These are phyloP conservation scores for Pseudocercospora crystallina DNA, from an alignment of 2,329 filamentous ascomycete species.

Conservation along the genomic window DNA sequence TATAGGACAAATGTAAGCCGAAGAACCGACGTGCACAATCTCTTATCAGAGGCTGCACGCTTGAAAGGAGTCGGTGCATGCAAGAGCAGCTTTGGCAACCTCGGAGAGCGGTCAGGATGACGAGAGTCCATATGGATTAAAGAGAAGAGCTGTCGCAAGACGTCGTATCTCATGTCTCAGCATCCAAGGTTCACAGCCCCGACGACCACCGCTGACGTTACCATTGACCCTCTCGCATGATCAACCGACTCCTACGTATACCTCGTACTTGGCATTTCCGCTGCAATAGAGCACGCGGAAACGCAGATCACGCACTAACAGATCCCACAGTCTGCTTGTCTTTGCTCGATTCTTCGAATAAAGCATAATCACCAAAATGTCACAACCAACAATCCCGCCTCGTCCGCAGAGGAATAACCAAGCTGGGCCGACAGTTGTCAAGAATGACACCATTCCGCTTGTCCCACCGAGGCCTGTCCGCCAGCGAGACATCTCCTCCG, in stretches of 20 bases:
- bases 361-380: conserved; percentile 3
- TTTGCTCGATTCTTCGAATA: not conserved
- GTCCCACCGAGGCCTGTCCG: conserved; percentile 78
- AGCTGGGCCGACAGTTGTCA: conserved; percentile 42
- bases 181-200: too few species aligned
- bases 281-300: conserved; percentile 7
- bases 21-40: too few species aligned
- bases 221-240: too few species aligned
- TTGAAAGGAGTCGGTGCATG: too few species aligned
- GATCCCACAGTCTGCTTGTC: conserved; percentile 1
- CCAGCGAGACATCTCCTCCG: conserved; percentile 75
- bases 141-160: too few species aligned
- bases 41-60: too few species aligned
- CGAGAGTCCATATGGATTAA: too few species aligned
- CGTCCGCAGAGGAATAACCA: conserved; percentile 56
- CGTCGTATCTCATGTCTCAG: too few species aligned
- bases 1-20: too few species aligned
- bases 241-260: not conserved
- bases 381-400: conserved; percentile 58
- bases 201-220: too few species aligned
- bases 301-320: conserved; percentile 13
- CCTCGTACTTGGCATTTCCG: conserved; percentile 2
- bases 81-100: too few species aligned
- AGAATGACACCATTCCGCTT: conserved; percentile 59
- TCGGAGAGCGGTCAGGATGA: too few species aligned